Conservation (phyloP, 805 yeast genomes). For the Osmozyma mogii region DNA sequence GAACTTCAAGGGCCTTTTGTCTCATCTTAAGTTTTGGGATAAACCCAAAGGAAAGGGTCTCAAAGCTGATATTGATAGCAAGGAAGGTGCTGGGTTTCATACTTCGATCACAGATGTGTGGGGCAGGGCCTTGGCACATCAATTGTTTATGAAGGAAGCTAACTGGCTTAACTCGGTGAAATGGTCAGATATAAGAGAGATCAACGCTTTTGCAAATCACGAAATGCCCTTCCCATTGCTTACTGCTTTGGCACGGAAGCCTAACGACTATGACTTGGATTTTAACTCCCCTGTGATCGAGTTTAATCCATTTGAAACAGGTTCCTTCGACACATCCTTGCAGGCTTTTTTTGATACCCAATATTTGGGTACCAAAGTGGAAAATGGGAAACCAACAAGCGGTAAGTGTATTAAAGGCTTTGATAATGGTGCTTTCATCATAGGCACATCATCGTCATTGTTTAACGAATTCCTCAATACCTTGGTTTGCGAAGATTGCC, state of each 20-base stretch:
- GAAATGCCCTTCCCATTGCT: slow-evolving; percentile 35
- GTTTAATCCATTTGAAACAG: slow-evolving; percentile 42
- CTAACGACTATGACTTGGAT: slow-evolving; percentile 21
- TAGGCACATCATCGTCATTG: slow-evolving; percentile 78
- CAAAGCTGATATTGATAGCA: slow-evolving; percentile 40
- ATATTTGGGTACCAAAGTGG: slow-evolving; percentile 61
- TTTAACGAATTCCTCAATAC: slow-evolving; percentile 47
- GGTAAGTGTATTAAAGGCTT: slow-evolving; percentile 55
- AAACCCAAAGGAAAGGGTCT: slow-evolving; percentile 38
- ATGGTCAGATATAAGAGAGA: slow-evolving; percentile 24
- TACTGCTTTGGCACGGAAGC: slow-evolving; percentile 32
- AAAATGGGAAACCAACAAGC: slow-evolving; percentile 47
- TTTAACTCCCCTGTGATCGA: slow-evolving; percentile 33
- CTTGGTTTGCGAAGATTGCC: slow-evolving; percentile 27
- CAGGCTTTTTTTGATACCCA: slow-evolving; percentile 56
- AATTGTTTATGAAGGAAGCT: slow-evolving; percentile 36
- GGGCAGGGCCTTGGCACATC: slow-evolving; percentile 71
- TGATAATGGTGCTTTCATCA: slow-evolving; percentile 74
- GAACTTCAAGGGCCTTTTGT: slow-evolving; percentile 18
- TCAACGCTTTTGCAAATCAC: slow-evolving; percentile 18
- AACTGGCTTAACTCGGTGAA: slow-evolving; percentile 20
- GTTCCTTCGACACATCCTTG: slow-evolving; percentile 81
- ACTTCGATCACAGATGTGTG: slow-evolving; percentile 69
- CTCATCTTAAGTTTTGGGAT: slow-evolving; percentile 24
- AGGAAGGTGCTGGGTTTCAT: slow-evolving; percentile 52